A percentile compares a stretch with the other conserved stretches of the same genome.
Conservation (phyloP, 805 yeast species). For the Ogataea trehalophila region DNA sequence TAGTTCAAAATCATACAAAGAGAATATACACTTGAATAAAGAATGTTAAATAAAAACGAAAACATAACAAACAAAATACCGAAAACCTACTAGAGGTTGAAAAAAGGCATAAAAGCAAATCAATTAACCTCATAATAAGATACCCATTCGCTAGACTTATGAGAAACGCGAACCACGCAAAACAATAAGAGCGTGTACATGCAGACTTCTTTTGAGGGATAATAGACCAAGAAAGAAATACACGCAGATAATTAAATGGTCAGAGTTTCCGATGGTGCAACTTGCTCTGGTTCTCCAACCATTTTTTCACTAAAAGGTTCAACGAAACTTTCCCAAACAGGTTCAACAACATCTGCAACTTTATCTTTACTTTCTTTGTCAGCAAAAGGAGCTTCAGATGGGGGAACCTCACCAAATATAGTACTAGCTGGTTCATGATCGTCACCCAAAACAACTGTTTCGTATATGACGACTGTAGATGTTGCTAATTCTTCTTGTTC, state of each 20-base stretch:
- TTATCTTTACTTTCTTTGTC: slow-evolving; percentile 2
- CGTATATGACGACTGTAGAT: slow-evolving; percentile 11
- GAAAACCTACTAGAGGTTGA: no score
- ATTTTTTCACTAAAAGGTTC: slow-evolving; percentile 3
- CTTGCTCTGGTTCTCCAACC: background rate
- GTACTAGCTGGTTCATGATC: slow-evolving; percentile 13
- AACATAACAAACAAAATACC: no score
- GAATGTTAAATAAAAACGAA: no score
- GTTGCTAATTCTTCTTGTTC: slow-evolving; percentile 5
- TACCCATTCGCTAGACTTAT: no score
- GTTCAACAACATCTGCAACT: slow-evolving; percentile 4
- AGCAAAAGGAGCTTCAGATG: background rate
- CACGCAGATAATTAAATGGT: background rate
- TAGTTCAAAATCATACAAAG: no score
- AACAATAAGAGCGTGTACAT: no score
- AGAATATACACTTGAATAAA: no score
- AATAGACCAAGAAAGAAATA: no score
- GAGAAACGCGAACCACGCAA: no score
- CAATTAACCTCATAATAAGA: no score
- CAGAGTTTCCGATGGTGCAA: background rate
- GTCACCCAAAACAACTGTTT: slow-evolving; percentile 15
- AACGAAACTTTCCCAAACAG: slow-evolving; percentile 2
- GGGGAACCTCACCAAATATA: slow-evolving; percentile 1
- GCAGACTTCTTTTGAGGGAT: no score
- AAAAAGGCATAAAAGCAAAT: no score